Evolutionary conservation across 2,329 filamentous ascomycete genomes (phyloP).

Genomic region (Blastomyces emzantsi): DNA sequence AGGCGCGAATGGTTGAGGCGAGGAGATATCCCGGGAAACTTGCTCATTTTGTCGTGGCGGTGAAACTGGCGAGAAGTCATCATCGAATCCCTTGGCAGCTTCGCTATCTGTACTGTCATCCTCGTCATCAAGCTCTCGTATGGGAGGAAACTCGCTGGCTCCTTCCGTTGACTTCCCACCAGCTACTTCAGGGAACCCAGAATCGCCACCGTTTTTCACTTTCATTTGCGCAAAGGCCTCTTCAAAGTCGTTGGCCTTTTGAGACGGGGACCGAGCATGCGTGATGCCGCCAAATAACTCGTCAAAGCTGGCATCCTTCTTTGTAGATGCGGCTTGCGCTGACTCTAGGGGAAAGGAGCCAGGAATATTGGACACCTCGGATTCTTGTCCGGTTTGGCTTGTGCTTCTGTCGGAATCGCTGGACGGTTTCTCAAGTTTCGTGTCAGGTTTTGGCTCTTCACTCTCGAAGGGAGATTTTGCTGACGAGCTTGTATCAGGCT

Average conservation of each 20-base stretch:
- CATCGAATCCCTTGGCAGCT: constrained; percentile 63
- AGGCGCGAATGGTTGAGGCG: constrained; percentile 35
- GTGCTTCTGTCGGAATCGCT: not conserved
- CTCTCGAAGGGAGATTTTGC: constrained; percentile 27
- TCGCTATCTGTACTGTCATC: constrained; percentile 68
- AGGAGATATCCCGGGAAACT: constrained; percentile 13
- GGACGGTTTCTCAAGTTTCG: not conserved
- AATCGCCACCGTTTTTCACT: constrained; percentile 37
- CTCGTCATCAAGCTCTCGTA: constrained; percentile 72
- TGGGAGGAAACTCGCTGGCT: constrained; percentile 79
- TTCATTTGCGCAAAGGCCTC: constrained; percentile 40
- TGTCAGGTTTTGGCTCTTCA: constrained; percentile 3
- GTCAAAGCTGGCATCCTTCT: constrained; percentile 37
- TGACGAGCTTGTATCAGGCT: constrained; percentile 13
- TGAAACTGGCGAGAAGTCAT: constrained; percentile 70
- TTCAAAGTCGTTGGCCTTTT: constrained; percentile 41
- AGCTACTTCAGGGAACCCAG: constrained; percentile 23
- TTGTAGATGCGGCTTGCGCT: constrained; percentile 18
- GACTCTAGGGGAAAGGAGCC: constrained; percentile 39
- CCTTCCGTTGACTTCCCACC: constrained; percentile 22
- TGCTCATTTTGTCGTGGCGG: constrained; percentile 28
- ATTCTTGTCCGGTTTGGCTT: not conserved
- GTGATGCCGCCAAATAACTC: constrained; percentile 38
- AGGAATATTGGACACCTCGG: constrained; percentile 29
- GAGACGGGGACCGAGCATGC: constrained; percentile 37